Evolutionary conservation across 2,329 filamentous ascomycete genomes (phyloP).

Genomic region (Grosmannia clavigera): DNA sequence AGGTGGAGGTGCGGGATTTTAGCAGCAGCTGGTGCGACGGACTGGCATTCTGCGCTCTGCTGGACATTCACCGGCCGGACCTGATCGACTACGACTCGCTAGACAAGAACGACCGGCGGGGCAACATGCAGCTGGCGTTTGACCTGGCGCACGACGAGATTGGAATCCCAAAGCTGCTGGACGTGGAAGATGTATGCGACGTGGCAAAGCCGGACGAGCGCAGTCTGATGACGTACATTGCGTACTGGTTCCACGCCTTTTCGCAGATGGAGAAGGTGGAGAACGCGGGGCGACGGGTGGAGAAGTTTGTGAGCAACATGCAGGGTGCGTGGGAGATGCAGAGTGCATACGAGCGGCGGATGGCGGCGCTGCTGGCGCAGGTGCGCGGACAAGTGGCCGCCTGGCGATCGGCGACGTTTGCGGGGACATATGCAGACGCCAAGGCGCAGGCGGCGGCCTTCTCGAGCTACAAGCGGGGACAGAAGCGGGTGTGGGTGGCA

Average conservation of each 20-base stretch:
- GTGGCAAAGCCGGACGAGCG: constrained; percentile 92
- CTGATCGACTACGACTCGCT: constrained; percentile 92
- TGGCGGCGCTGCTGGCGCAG: constrained; percentile 66
- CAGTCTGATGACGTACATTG: constrained; percentile 98
- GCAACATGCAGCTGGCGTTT: constrained; percentile 97
- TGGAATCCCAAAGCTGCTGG: constrained; percentile 86
- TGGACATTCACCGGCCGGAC: constrained; percentile 95
- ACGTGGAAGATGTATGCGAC: constrained; percentile 97
- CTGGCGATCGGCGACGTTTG: constrained; percentile 74
- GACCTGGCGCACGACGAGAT: constrained; percentile 95
- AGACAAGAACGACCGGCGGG: constrained; percentile 86
- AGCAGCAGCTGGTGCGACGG: constrained; percentile 96
- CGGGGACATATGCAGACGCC: constrained; percentile 84
- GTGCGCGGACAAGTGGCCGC: constrained; percentile 60
- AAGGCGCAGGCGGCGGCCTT: constrained; percentile 78
- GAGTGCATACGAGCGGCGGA: constrained; percentile 83
- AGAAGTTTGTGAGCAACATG: constrained; percentile 99
- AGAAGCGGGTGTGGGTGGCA: constrained; percentile 91
- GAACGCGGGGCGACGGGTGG: constrained; percentile 87
- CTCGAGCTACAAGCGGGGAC: constrained; percentile 75
- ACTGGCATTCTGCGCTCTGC: constrained; percentile 84
- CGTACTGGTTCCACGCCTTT: constrained; percentile 99
- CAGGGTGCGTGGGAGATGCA: constrained; percentile 99
- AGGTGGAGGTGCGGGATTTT: constrained; percentile 91
- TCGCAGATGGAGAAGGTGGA: constrained; percentile 98